A percentile compares a stretch with the other conserved stretches of the same genome.
Evolutionary conservation across 2,329 filamentous ascomycete genomes (phyloP).

Genomic region (Ciborinia camelliae): DNA sequence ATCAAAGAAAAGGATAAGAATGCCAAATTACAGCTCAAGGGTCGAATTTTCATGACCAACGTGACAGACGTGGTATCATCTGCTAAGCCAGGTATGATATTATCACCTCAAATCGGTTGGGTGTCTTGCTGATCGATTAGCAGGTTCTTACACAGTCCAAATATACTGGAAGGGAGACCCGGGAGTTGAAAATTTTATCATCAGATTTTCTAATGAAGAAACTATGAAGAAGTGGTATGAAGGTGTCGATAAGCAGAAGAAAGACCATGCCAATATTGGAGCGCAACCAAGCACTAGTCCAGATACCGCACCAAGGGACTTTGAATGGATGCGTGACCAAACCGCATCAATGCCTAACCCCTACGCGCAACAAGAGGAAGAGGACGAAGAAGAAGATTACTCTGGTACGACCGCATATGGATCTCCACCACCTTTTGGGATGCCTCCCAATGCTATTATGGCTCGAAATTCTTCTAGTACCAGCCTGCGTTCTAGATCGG

Average conservation of each 20-base stretch:
- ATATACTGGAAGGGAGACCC: conserved; percentile 99
- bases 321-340: conserved; percentile 73
- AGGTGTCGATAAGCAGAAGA: conserved; percentile 74
- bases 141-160: conserved; percentile 89
- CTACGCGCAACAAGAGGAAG: conserved; percentile 64
- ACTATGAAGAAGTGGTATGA: conserved; percentile 88
- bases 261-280: conserved; percentile 53
- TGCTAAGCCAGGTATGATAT: conserved; percentile 72
- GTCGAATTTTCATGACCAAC: conserved; percentile 98
- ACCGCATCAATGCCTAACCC: conserved; percentile 72
- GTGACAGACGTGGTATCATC: conserved; percentile 91
- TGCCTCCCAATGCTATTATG: conserved; percentile 47
- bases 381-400: conserved; percentile 57
- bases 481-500: conserved; percentile 72
- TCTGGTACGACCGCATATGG: conserved; percentile 35
- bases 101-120: not conserved
- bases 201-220: conserved; percentile 89
- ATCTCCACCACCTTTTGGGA: conserved; percentile 35
- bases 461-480: conserved; percentile 70
- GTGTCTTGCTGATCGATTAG: conserved; percentile 33
- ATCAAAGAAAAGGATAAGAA: conserved; percentile 63
- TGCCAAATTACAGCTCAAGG: conserved; percentile 86
- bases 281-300: conserved; percentile 46
- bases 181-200: conserved; percentile 92
- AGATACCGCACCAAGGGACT: conserved; percentile 54